Percentiles rank a stretch among this genome's conserved stretches.
phyloP scores from a whole-genome alignment of 2,329 filamentous ascomycete species.

The Xylariaceae sp. region DNA sequence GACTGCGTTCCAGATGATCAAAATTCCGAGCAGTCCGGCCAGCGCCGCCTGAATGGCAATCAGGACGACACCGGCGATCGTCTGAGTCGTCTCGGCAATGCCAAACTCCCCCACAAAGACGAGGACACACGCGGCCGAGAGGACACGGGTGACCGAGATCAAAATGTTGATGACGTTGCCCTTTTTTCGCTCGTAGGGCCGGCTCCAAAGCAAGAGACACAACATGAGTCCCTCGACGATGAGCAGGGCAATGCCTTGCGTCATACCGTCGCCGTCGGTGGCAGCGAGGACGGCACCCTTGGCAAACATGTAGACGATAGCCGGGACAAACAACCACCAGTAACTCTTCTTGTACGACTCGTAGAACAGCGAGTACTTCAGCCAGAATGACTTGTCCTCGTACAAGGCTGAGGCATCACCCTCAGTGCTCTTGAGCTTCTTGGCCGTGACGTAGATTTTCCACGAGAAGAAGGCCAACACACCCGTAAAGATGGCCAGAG shows the following conservation, averaged over 20 bases:
- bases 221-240: constrained; percentile 77
- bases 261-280: constrained; percentile 75
- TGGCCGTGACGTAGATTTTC: constrained; percentile 73
- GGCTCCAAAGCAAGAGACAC: constrained; percentile 69
- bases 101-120: constrained; percentile 92
- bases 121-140: constrained; percentile 83
- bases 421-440: constrained; percentile 63
- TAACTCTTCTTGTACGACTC: constrained; percentile 89
- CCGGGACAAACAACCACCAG: constrained; percentile 94
- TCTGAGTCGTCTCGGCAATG: constrained; percentile 86
- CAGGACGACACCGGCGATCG: constrained; percentile 84
- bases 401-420: constrained; percentile 70
- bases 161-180: constrained; percentile 89
- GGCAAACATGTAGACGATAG: constrained; percentile 82
- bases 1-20: constrained; percentile 85
- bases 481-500: constrained; percentile 70
- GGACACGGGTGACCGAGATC: constrained; percentile 81
- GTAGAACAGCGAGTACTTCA: constrained; percentile 96
- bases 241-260: constrained; percentile 73
- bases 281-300: constrained; percentile 82
- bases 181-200: constrained; percentile 80
- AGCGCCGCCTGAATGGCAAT: constrained; percentile 85
- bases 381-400: constrained; percentile 83
- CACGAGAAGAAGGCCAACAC: constrained; percentile 77
- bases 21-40: constrained; percentile 73